Base-by-base conservation (phyloP, 345 rosid genomes). In the Melaleuca quinquenervia region DNA sequence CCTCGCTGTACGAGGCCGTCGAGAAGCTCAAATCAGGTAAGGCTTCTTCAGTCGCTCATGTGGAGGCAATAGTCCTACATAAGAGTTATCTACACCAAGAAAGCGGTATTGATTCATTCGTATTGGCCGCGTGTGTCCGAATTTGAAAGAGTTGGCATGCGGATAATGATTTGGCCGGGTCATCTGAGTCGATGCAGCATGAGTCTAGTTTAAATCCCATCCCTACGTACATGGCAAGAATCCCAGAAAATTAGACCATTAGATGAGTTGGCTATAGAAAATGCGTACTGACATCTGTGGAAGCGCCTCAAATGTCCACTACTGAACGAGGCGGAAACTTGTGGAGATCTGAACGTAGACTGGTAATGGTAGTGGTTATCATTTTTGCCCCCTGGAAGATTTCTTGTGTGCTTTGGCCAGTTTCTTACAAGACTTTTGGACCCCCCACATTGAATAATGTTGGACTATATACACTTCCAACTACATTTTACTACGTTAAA, bases 11-110 rank as follows among this genome's bases (percentile, higher is more conserved):
- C 86, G 95, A 95, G 89, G 93, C 98, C 3, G 90, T 94, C 45
- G 93, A 94, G 89, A 94, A 92, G 89, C 95, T 95, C 45, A 94
- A 92, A 92, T 88, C 95, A 41, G 96, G 98, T 92, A 58, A 85
- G 48, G 49, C 83, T 45, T 74, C 2, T 1, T 41, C 62, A 36
- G 41, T 48, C 41, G 7, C 24, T 64, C 27, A 5, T 44, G 56
- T 70, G 22, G 53, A 32, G 80, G 80, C 48, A 15, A 70, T 70
- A 70, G 48, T 0, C 36, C 48, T 36, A 5, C 18, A 36, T 70
- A 12, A 12, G 13, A 70, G 3, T 70, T 70, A 64, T 20, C 76
- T 32, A 16, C 45, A 0, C 76, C 45, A 2, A 64, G 45, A 32
- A 32, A 45, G 76, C 32, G 16, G 32, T 32, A 32, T 15, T 16